Percentiles rank a stretch among this genome's conserved stretches.
These are phyloP conservation scores for Lentithecium fluviatile DNA, from an alignment of 495 filamentous ascomycete genomes.

Conservation along the genomic window DNA sequence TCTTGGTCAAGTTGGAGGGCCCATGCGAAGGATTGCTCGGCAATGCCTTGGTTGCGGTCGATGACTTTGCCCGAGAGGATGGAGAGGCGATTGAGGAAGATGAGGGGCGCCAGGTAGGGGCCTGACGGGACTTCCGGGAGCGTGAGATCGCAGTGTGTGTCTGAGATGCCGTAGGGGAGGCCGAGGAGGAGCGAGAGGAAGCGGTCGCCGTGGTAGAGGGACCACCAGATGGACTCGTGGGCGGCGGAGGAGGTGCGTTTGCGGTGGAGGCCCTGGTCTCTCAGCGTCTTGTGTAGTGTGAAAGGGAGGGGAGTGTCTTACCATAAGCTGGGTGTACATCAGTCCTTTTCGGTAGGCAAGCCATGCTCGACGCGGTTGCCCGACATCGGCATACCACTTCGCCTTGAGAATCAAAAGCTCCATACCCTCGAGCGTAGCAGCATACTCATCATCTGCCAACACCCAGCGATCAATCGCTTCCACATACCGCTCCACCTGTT, in stretches of 20 bases:
- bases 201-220: constrained; percentile 48
- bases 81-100: constrained; percentile 39
- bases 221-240: constrained; percentile 48
- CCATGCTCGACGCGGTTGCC: constrained; percentile 55
- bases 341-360: constrained; percentile 49
- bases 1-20: constrained; percentile 53
- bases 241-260: constrained; percentile 31
- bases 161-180: constrained; percentile 50
- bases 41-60: constrained; percentile 51
- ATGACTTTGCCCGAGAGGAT: constrained; percentile 53
- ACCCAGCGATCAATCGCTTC: constrained; percentile 47
- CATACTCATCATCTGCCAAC: constrained; percentile 50
- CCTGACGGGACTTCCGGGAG: constrained; percentile 19
- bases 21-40: constrained; percentile 42
- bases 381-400: constrained; percentile 51
- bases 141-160: constrained; percentile 42
- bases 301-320: neutral
- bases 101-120: constrained; percentile 34
- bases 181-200: constrained; percentile 52
- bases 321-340: constrained; percentile 50
- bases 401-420: constrained; percentile 50
- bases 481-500: constrained; percentile 40
- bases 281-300: neutral
- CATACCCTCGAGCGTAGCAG: constrained; percentile 52
- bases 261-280: constrained; percentile 33